Evolutionary conservation across 208 protist genomes (phyloP), one percentile per base, ranked within the genome.

Genomic region (Herpetomonas samuelpessoai): DNA sequence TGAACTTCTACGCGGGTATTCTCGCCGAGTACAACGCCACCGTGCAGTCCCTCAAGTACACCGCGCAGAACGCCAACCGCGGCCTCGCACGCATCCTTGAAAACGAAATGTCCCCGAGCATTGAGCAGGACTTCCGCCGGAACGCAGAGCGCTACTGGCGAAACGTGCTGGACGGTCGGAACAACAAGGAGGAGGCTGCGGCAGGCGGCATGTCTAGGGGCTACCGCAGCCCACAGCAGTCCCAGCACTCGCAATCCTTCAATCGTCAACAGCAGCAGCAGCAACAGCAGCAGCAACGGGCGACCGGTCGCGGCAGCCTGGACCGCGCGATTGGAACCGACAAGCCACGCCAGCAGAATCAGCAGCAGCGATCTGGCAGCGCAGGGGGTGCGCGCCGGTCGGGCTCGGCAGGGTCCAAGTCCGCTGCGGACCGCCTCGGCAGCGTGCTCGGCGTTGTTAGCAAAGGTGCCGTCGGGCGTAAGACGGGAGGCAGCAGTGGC

Each of bases 91-190:
- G 76, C 3, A 62, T 77, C 14, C 56, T 91, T 27, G 78, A 92
- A 7, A 74, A 30, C 31, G 88, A 95, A 61, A 69, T 69, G 35
- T 79, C 74, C 27, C 62, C 75, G 10, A 68, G 68, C n/a, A 80
- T 92, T 25, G 88, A 95, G 65, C 59, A 62, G 56, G 85, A 95
- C 38, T 95, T 95, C 66, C 77, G 85, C 29, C 76, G 83, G 29
- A 95, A 95, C 62, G 80, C 85, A 52, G 85, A 95, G 61, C 79
- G 88, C 44, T 92, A 95, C 75, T 95, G 88, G 86, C 79, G 83
- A 27, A 82, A 81, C 46, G 74, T 95, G 25, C 55, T 95, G 21
- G 85, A 95, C 9, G 85, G 83, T 2, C 82, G 83, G 46, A 71
- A 63, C 48, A 30, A 52, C 1, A 81, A 92, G 48, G 83, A 92